Conservation (phyloP, 768 basidiomycete species). For the Leccinellum rugosiceps region DNA sequence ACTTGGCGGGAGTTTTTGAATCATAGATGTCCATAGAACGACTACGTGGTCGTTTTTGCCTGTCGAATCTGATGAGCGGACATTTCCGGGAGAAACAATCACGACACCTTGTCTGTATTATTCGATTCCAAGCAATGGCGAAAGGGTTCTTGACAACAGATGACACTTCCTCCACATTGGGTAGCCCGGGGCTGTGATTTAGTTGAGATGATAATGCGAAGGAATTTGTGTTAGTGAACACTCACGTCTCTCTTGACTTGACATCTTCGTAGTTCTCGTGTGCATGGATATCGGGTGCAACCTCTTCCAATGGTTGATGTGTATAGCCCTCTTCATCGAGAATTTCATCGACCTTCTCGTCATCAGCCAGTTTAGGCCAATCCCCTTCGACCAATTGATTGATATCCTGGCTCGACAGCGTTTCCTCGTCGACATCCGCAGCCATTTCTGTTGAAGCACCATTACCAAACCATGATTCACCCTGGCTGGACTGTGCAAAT, state of each 20-base stretch:
- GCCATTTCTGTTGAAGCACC: slow-evolving; percentile 10
- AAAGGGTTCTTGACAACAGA: slow-evolving; percentile 14
- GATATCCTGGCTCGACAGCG: slow-evolving; percentile 35
- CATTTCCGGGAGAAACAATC: not conserved
- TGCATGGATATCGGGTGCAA: not conserved
- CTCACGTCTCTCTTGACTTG: not conserved
- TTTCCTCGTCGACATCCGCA: slow-evolving; percentile 29
- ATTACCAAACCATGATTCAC: slow-evolving; percentile 8
- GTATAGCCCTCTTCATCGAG: slow-evolving; percentile 10
- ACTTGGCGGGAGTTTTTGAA: slow-evolving; percentile 22
- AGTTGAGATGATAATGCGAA: not conserved
- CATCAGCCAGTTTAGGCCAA: slow-evolving; percentile 11
- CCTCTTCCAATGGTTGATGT: not conserved
- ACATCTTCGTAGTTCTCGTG: not conserved
- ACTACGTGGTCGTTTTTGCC: slow-evolving; percentile 25
- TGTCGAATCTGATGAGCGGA: slow-evolving; percentile 5
- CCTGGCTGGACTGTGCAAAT: slow-evolving; percentile 21
- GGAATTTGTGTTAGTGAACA: not conserved
- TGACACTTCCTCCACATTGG: not conserved
- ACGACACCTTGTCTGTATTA: slow-evolving; percentile 16
- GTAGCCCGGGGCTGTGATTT: not conserved
- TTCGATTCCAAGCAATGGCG: slow-evolving; percentile 18
- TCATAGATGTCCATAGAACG: slow-evolving; percentile 12
- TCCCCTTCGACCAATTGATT: slow-evolving; percentile 25
- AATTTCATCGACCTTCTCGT: slow-evolving; percentile 12